Evolutionary conservation across 257 asterid species (phyloP).

Genomic region (Solanum lignicaule): DNA sequence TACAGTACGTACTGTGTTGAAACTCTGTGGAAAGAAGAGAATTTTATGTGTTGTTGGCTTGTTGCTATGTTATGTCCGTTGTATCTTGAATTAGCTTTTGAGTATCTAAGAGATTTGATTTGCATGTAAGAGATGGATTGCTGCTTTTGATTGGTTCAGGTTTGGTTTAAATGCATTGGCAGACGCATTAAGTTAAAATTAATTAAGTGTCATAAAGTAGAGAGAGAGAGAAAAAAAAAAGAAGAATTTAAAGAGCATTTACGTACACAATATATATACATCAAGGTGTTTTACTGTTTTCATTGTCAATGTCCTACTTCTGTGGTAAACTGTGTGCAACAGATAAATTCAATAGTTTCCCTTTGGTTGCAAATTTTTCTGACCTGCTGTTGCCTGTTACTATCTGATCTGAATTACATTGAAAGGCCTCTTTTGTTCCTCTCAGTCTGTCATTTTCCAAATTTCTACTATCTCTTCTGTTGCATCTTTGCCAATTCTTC

Average conservation of each 20-base stretch:
- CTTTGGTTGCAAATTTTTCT: background rate
- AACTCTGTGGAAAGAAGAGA: background rate
- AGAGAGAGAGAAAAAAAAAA: background rate
- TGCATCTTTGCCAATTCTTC: background rate
- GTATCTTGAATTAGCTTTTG: background rate
- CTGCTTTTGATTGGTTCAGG: conserved; percentile 12
- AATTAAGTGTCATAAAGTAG: background rate
- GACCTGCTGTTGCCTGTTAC: conserved; percentile 15
- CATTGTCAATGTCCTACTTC: background rate
- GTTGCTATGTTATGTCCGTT: conserved; percentile 1
- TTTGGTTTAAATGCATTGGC: conserved; percentile 15
- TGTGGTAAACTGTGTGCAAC: conserved; percentile 14
- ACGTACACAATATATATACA: background rate
- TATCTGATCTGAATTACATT: background rate
- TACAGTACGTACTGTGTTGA: background rate
- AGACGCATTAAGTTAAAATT: conserved; percentile 14
- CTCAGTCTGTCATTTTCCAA: background rate
- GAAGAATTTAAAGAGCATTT: background rate
- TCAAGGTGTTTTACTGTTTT: conserved; percentile 6
- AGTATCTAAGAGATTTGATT: background rate
- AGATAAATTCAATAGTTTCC: conserved; percentile 17
- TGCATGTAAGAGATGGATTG: conserved; percentile 16
- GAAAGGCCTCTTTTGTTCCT: background rate
- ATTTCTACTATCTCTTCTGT: background rate
- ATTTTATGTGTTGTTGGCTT: background rate